Percentiles rank a stretch among this genome's conserved stretches.
Conservation (phyloP, 352 stramenopile species). For the Phytophthora aleatoria region DNA sequence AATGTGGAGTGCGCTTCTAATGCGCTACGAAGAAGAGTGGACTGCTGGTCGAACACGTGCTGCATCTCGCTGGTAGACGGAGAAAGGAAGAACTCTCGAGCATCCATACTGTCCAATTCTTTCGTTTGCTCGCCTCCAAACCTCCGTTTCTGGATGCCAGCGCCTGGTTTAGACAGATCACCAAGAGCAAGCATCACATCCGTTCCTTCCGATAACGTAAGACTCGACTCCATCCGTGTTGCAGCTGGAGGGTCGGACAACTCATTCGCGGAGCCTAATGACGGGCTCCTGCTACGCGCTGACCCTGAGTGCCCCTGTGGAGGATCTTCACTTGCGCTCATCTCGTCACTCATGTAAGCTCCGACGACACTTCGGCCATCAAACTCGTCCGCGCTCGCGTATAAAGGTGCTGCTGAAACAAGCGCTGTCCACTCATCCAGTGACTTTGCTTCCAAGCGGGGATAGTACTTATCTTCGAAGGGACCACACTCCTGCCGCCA, state of each 20-base stretch:
- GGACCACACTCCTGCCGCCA: slow-evolving; percentile 82
- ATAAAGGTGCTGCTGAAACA: slow-evolving; percentile 71
- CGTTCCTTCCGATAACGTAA: slow-evolving; percentile 77
- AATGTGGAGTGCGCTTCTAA: slow-evolving; percentile 78
- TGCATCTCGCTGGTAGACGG: slow-evolving; percentile 89
- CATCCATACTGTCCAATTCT: slow-evolving; percentile 62
- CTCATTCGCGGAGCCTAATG: slow-evolving; percentile 34
- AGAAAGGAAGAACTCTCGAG: slow-evolving; percentile 78
- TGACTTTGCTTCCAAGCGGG: slow-evolving; percentile 62
- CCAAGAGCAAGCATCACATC: slow-evolving; percentile 79
- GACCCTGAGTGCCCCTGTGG: slow-evolving; percentile 7
- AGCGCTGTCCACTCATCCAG: slow-evolving; percentile 81
- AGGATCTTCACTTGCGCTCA: slow-evolving; percentile 33
- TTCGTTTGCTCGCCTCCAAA: slow-evolving; percentile 55
- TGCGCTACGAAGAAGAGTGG: slow-evolving; percentile 62
- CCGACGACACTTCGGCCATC: slow-evolving; percentile 35
- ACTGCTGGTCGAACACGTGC: slow-evolving; percentile 90
- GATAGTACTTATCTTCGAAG: slow-evolving; percentile 70
- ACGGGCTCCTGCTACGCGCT: slow-evolving; percentile 21
- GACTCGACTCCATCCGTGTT: slow-evolving; percentile 31
- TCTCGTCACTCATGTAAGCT: slow-evolving; percentile 36
- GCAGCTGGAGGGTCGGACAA: slow-evolving; percentile 16
- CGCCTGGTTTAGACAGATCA: slow-evolving; percentile 45
- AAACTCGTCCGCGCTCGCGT: slow-evolving; percentile 60
- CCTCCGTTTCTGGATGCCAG: slow-evolving; percentile 37